Base-by-base conservation (phyloP, 495 filamentous ascomycete genomes). In the Chaetomium tenue region DNA sequence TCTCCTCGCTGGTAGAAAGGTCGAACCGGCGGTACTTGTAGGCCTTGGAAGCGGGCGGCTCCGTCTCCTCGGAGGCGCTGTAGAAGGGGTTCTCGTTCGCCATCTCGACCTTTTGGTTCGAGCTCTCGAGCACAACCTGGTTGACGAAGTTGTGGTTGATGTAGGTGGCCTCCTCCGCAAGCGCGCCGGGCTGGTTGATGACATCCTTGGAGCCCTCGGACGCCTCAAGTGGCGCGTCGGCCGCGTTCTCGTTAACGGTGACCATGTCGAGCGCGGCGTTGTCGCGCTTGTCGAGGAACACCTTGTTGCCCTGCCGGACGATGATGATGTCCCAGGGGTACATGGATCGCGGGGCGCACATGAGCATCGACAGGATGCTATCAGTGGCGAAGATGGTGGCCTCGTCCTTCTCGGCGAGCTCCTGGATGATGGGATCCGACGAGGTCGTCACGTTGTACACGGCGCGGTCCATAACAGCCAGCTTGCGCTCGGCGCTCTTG, bases 71-170 rank as follows among this genome's bases (percentile, higher is more conserved):
- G 13, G 88, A 82, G 42, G 91, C 84, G 78, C 93, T 96, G 83
- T 98, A 97, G 87, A 98, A 98, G 65, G 94, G 94, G 80, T 98
- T 97, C 66, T 91, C 89, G 79, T 96, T 81, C 26, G 84, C 70
- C 84, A 97, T 91, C 63, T 90, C 83, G 67, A 91, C 82, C 81
- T 93, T 96, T 71, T 83, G 76, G 58, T 80, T 82, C 61, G 91
- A 84, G 66, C 81, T 88, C 80, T 98, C 94, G 66, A 86, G 76
- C 63, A 98, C 91, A 57, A 91, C 91, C 83, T 98, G 94, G 76
- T 94, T 88, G 44, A 91, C 89, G 72, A 98, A 98, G 81, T 97
- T 96, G 84, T 98, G 93, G 84, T 98, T 98, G 88, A 98, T 98
- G 81, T 96, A 93, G 30, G 94, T 98, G 28, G 94, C 94, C 77